Evolutionary conservation across 768 basidiomycete genomes (phyloP).

Genomic region (Macrocybe gigantea): DNA sequence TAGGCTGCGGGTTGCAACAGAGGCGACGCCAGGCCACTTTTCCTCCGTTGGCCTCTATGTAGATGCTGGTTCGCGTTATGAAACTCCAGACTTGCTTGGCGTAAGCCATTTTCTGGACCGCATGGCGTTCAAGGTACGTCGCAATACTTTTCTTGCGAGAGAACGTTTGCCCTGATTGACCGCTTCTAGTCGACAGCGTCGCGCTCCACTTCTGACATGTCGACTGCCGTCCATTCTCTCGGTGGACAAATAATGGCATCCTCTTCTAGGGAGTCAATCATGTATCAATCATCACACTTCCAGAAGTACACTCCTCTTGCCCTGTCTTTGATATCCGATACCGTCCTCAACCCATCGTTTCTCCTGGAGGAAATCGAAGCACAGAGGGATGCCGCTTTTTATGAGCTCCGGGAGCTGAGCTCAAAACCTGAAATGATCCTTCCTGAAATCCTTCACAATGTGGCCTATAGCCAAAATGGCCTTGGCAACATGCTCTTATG

Average conservation of each 20-base stretch:
- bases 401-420: constrained; percentile 84
- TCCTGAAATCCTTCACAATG: constrained; percentile 82
- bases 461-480: constrained; percentile 73
- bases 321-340: constrained; percentile 87
- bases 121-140: constrained; percentile 90
- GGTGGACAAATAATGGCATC: constrained; percentile 92
- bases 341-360: constrained; percentile 75
- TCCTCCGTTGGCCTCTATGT: constrained; percentile 90
- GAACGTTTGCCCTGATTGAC: constrained; percentile 1
- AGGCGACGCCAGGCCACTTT: constrained; percentile 89
- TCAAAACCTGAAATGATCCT: constrained; percentile 91
- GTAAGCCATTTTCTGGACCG: constrained; percentile 91
- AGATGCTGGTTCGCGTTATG: constrained; percentile 91
- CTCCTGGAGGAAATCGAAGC: constrained; percentile 71
- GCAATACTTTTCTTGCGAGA: background rate
- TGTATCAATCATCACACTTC: constrained; percentile 97
- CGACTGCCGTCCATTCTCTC: constrained; percentile 69
- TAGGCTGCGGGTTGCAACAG: constrained; percentile 88
- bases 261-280: constrained; percentile 88
- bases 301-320: constrained; percentile 77
- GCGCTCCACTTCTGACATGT: constrained; percentile 74
- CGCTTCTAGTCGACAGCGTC: constrained; percentile 60
- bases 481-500: constrained; percentile 91
- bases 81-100: constrained; percentile 65
- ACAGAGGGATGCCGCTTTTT: constrained; percentile 82